Percentiles rank a stretch among this genome's conserved stretches.
These are phyloP conservation scores for Boletellus ananas DNA, from an alignment of 768 basidiomycete species.

Conservation along the genomic window DNA sequence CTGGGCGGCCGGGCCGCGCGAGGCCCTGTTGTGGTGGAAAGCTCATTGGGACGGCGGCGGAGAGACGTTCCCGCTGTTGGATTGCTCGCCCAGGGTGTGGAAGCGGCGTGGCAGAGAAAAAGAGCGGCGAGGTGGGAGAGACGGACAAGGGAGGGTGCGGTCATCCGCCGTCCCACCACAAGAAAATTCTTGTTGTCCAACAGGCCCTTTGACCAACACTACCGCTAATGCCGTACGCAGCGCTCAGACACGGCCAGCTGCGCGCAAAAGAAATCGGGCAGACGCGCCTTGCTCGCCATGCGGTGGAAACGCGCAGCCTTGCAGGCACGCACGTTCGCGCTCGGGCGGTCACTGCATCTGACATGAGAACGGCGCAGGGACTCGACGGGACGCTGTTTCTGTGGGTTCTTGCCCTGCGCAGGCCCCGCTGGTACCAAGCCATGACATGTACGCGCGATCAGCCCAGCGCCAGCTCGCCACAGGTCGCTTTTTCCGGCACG, in stretches of 20 bases:
- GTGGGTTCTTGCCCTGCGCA: too few relatives aligned
- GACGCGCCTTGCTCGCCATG: constrained; percentile 4
- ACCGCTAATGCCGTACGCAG: too few relatives aligned
- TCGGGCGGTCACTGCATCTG: not conserved
- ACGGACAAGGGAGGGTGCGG: constrained; percentile 11
- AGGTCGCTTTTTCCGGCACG: too few relatives aligned
- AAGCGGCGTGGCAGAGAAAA: constrained; percentile 11
- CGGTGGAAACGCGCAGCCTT: constrained; percentile 9
- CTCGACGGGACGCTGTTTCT: not conserved
- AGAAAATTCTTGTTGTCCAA: too few relatives aligned
- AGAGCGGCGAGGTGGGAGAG: constrained; percentile 16
- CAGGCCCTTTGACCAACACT: not conserved
- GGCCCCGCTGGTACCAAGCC: too few relatives aligned
- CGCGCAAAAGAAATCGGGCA: not conserved
- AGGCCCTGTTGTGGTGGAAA: constrained; percentile 45
- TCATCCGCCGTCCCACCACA: constrained; percentile 13
- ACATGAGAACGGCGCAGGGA: constrained; percentile 3
- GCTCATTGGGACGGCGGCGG: constrained; percentile 15
- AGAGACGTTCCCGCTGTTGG: constrained; percentile 5
- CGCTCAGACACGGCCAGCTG: not conserved
- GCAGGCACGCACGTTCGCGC: not conserved
- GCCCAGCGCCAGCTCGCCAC: too few relatives aligned
- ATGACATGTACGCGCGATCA: too few relatives aligned
- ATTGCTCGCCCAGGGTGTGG: not conserved
- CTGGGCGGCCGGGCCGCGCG: constrained; percentile 17